Evolutionary conservation across 257 asterid genomes (phyloP), one percentile per base, ranked within the genome.

Genomic region (Dorcoceras hygrometricum): DNA sequence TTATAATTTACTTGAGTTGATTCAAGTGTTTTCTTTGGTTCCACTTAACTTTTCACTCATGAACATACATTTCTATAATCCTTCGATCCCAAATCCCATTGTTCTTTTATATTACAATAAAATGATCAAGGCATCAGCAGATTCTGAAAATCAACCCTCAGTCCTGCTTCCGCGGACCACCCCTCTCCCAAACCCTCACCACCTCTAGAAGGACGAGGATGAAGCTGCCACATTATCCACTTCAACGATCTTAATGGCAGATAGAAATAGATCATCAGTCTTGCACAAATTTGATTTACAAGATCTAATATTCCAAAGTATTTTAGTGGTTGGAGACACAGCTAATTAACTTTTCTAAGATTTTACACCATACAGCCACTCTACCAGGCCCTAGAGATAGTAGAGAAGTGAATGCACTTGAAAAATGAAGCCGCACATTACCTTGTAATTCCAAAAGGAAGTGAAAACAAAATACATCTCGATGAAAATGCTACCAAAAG

Each of bases 381-480:
- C 65, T 11, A 14, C 16, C n/a, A n/a, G 23, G 26, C n/a, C 50
- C 32, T 24, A 8, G 5, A 43, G 14, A n/a, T 31, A 18, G 4
- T 0, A 29, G 50, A 14, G 11, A 29, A 31, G 10, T 3, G 65
- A 60, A 60, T 8, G n/a, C 9, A 12, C 16, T 57, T 18, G 8
- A 60, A 60, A 43, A 43, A 14, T 43, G 51, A 43, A 19, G 51
- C 19, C 51, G 2, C 6, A 29, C 2, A 24, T 72, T 77, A 85
- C 91, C 91, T 85, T 85, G 85, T 85, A 85, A 73, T 85, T 85
- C 91, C 91, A 85, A 71, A 85, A 85, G 71, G 91, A 85, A 56
- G 89, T 85, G 81, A 85, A 85, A 71, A 85, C 89, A 20, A 85
- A 85, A 65, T 85, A 85, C 91, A 85, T 85, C 77, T 85, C 91